Base-by-base conservation (phyloP, 306 rosid genomes). In the Styphnolobium japonicum region DNA sequence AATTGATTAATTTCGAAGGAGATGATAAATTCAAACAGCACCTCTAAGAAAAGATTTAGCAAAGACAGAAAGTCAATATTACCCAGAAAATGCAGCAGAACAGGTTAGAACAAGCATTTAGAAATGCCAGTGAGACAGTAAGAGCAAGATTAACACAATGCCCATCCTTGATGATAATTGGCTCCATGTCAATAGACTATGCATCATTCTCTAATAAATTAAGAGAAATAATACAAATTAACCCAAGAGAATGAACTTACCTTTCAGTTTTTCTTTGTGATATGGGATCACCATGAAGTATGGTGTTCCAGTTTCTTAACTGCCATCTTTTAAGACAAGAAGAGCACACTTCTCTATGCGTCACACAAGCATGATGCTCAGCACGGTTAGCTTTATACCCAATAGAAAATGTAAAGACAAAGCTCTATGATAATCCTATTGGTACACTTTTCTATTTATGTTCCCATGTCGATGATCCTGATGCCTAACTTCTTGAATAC, bases 401-500 rank as follows among this genome's bases (percentile, higher is more conserved):
- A 79, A 86, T 82, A 87, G 64, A 87, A 89, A 85, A 89, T 86
- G 89, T 86, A 82, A 89, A 88, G 93, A 87, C 86, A 92, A 90
- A 86, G 87, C 73, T 88, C 69, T 79, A 79, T 88, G 88, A 85
- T 78, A 86, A 87, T 88, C 82, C 49, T 80, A 78, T 71, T 87
- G 85, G 79, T 76, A 71, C 79, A 25, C 87, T 77, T 85, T 82
- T 83, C 60, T 53, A 80, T 74, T 77, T 78, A 64, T 87, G 81
- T 87, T 83, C 72, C 78, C 75, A 77, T 88, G 82, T 74, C 82
- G 71, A 88, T 86, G 85, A 85, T 79, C 87, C 71, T 81, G 91
- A 91, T 91, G 91, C 96, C 87, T 91, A 88, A 83, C 97, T 93
- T 88, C 87, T 85, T 87, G 87, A 83, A 87, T 89, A 91, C 98